Conservation (phyloP, 1,284 basidiomycete genomes). For the Chalciporus sp. region DNA sequence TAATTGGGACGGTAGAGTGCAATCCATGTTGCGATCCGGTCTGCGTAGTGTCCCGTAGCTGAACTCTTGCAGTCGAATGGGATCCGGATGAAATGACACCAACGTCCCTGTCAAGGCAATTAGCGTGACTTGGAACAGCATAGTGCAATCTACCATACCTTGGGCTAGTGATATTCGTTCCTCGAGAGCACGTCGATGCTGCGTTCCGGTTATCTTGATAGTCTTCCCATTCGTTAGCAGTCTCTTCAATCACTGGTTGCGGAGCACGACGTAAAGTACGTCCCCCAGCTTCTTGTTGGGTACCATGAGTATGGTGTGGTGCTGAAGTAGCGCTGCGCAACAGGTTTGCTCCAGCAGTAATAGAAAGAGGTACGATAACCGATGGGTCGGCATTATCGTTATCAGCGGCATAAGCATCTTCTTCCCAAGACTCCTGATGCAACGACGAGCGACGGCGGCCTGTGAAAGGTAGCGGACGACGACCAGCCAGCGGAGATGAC, state of each 20-base stretch:
- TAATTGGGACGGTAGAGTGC: too few species aligned
- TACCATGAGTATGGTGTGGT: not conserved
- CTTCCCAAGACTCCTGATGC: not conserved
- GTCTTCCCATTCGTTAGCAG: not conserved
- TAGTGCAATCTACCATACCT: not conserved
- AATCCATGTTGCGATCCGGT: not conserved
- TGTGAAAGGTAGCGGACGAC: conserved; percentile 1
- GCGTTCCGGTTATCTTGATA: not conserved
- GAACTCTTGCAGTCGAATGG: not conserved
- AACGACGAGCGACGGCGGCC: not conserved
- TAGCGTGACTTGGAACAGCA: not conserved
- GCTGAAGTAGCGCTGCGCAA: too few species aligned
- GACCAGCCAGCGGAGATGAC: conserved; percentile 17
- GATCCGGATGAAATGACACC: not conserved
- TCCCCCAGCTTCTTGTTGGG: not conserved
- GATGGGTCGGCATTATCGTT: not conserved
- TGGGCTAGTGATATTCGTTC: not conserved
- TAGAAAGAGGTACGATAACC: not conserved
- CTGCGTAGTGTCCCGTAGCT: not conserved
- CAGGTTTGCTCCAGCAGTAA: not conserved
- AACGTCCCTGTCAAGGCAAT: not conserved
- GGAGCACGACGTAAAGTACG: not conserved
- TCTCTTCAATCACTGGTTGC: not conserved
- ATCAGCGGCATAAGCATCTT: not conserved
- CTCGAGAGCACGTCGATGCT: not conserved